Percentiles rank a stretch among this genome's conserved stretches.
Conservation (phyloP, 2,329 filamentous ascomycete genomes). For the Penicillium sp. region DNA sequence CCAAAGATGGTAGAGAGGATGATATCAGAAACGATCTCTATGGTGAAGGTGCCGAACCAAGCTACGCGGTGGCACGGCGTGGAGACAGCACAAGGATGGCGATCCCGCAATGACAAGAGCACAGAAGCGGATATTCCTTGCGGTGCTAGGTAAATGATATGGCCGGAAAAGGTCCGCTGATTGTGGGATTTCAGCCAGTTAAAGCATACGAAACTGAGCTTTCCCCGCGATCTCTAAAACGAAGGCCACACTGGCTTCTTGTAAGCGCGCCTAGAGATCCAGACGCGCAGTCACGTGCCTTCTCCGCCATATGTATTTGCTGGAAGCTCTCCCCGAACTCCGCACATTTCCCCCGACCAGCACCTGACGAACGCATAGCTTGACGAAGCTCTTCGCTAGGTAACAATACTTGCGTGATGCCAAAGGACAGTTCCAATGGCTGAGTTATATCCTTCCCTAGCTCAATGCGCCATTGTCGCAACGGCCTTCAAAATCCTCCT, state of each 20-base stretch:
- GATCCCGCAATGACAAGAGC: conserved; percentile 55
- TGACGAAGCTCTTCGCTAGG: not conserved
- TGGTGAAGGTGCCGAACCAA: conserved; percentile 24
- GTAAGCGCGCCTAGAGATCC: not conserved
- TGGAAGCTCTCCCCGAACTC: not conserved
- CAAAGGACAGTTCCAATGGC: conserved; percentile 61
- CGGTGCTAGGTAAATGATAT: conserved; percentile 47
- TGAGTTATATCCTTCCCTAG: conserved; percentile 82
- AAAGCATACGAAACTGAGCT: conserved; percentile 2
- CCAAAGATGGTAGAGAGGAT: not conserved
- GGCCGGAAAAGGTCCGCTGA: conserved; percentile 57
- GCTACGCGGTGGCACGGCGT: conserved; percentile 34
- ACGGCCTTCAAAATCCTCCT: conserved; percentile 89
- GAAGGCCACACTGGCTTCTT: conserved; percentile 28
- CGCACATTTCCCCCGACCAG: not conserved
- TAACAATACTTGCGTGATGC: conserved; percentile 28
- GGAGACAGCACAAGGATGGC: conserved; percentile 40
- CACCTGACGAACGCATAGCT: not conserved
- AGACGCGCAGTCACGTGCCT: conserved; percentile 24
- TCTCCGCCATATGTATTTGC: conserved; percentile 20
- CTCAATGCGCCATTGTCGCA: conserved; percentile 84
- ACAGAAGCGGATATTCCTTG: conserved; percentile 57
- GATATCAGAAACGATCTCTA: conserved; percentile 15
- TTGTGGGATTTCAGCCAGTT: conserved; percentile 50
- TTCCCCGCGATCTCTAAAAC: conserved; percentile 12